These are phyloP conservation scores for Pichia sp. DNA, from an alignment of 1,139 yeast genomes.

Conservation along the genomic window DNA sequence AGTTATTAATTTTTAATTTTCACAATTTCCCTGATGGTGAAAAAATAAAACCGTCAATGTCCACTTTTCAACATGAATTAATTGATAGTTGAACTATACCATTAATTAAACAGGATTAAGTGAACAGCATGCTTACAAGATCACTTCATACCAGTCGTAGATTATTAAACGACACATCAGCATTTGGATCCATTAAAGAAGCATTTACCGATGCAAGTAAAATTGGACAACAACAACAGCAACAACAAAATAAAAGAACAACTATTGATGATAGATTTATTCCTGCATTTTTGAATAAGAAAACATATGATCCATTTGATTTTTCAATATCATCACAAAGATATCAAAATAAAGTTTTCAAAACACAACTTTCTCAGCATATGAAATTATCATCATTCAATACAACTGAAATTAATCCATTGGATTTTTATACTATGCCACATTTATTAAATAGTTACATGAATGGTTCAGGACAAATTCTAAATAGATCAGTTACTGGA, in stretches of 20 bases:
- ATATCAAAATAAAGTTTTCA: constrained; percentile 32
- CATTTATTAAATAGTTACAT: constrained; percentile 53
- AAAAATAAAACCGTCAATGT: not conserved
- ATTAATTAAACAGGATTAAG: not conserved
- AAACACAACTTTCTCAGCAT: constrained; percentile 16
- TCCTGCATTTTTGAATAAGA: constrained; percentile 33
- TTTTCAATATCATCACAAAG: constrained; percentile 51
- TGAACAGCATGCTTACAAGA: constrained; percentile 2
- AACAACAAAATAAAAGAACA: constrained; percentile 3
- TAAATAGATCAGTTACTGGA: constrained; percentile 64
- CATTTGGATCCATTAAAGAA: constrained; percentile 5
- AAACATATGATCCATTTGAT: constrained; percentile 68
- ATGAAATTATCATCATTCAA: constrained; percentile 35
- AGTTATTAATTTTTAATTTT: too few relatives aligned
- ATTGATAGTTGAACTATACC: not conserved
- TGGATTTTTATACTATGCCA: constrained; percentile 61
- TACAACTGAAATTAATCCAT: constrained; percentile 54
- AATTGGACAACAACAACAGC: not conserved
- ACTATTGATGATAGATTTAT: constrained; percentile 30
- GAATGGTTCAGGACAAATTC: constrained; percentile 59
- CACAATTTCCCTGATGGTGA: too few relatives aligned
- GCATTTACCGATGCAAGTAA: constrained; percentile 7
- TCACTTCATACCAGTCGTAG: constrained; percentile 1
- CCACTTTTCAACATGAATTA: not conserved
- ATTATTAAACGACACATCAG: not conserved